Conservation (phyloP, 306 rosid species). For the Hippophae gyantsensis region DNA sequence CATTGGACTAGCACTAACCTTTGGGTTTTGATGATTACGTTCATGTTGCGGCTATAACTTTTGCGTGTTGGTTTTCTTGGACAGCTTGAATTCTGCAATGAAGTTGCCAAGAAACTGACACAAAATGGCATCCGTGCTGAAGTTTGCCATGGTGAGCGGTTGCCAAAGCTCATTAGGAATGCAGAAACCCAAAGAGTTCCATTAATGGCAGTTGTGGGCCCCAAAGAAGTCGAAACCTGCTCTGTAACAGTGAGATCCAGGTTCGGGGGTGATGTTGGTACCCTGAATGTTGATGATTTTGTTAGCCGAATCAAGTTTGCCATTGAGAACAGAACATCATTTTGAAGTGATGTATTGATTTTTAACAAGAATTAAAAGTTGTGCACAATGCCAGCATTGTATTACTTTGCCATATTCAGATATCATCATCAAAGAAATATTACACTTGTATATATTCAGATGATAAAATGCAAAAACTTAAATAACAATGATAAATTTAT, state of each 20-base stretch:
- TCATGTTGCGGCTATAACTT: neutral
- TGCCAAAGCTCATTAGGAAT: slow-evolving; percentile 89
- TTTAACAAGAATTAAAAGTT: slow-evolving; percentile 1
- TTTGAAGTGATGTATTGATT: slow-evolving; percentile 24
- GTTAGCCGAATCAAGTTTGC: slow-evolving; percentile 48
- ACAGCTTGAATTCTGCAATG: slow-evolving; percentile 74
- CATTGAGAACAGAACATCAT: slow-evolving; percentile 38
- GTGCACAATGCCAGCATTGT: neutral
- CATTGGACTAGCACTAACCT: neutral
- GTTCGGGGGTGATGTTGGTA: slow-evolving; percentile 79
- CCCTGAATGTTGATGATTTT: slow-evolving; percentile 69
- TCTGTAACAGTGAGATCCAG: slow-evolving; percentile 79
- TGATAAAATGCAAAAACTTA: neutral
- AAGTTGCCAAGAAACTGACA: slow-evolving; percentile 53
- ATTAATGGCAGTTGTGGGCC: slow-evolving; percentile 88
- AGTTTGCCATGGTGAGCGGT: slow-evolving; percentile 79
- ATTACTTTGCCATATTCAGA: neutral
- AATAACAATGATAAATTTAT: neutral
- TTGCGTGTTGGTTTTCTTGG: slow-evolving; percentile 12
- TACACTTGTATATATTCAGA: slow-evolving; percentile 6
- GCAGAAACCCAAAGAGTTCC: slow-evolving; percentile 89
- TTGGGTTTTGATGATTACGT: neutral
- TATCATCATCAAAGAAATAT: slow-evolving; percentile 5
- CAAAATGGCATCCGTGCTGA: slow-evolving; percentile 59
- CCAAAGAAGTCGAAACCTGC: slow-evolving; percentile 70